Base-by-base conservation (phyloP, 2,329 filamentous ascomycete genomes). In the Paecilomyces sp. region DNA sequence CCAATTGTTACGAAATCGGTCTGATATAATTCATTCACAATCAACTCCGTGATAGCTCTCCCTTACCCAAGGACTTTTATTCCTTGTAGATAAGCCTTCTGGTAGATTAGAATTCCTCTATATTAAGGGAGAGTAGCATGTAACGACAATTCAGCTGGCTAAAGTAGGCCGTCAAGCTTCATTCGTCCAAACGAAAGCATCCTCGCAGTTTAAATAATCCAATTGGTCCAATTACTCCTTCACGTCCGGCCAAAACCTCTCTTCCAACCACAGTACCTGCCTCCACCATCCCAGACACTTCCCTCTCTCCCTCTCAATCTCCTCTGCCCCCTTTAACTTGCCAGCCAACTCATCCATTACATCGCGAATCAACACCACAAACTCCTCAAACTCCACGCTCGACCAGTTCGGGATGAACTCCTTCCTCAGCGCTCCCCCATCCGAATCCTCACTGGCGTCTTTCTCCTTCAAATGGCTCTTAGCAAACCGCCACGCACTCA, bases 321-420 rank as follows among this genome's bases (percentile, higher is more conserved):
- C 70, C 58, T 75, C 73, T 1, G 66, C 70, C 25, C 64, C 70
- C 57, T 73, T 67, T 1, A 81, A 68, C 54, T 76, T 70, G 58
- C 66, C 71, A 1, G 83, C 82, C 54, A 81, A 77, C 24, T 79
- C 76, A 68, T 88, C 84, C 59, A 88, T 75, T 7, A 88, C 77
- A 24, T 68, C 72, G 28, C 79, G 82, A 58, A 88, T 75, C 55
- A 75, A 72, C 57, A 80, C 74, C 13, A 88, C 86, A 74, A 88
- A 88, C 56, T 65, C 73, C 41, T 77, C 76, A 68, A 90, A 90
- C 66, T 85, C 83, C 2, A 70, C 64, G 62, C 82, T 85, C 53
- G 83, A 85, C 88, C 87, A 90, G 66, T 89, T 89, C 0, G 82
- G 83, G 60, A 90, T 89, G 63, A 90, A 88, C 67, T 84, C 81